Conservation (phyloP, 2,329 filamentous ascomycete genomes). For the Stachybotrys echinatus region DNA sequence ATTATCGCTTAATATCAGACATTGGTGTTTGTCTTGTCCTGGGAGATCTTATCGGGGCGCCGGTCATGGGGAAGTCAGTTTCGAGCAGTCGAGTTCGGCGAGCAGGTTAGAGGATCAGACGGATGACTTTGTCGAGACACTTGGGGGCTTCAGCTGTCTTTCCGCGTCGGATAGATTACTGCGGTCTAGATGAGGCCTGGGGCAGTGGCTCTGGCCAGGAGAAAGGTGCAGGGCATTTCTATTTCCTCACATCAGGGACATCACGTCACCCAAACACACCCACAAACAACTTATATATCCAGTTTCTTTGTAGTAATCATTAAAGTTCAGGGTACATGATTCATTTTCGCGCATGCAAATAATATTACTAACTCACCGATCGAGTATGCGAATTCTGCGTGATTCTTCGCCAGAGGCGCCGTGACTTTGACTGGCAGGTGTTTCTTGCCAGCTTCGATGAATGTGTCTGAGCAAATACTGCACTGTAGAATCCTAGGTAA, state of each 20-base stretch:
- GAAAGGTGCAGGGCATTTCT: not conserved
- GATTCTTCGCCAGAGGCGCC: too few species aligned
- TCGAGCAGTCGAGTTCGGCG: not conserved
- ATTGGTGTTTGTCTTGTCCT: slow-evolving; percentile 5
- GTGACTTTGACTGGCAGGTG: too few species aligned
- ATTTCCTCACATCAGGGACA: not conserved
- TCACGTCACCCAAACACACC: not conserved
- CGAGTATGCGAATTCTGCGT: too few species aligned
- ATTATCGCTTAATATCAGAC: slow-evolving; percentile 25
- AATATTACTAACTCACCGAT: not conserved
- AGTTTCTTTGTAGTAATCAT: not conserved
- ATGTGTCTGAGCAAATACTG: too few species aligned
- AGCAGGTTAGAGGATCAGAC: not conserved
- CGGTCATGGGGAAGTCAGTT: not conserved
- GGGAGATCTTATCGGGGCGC: not conserved
- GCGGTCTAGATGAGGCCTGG: not conserved
- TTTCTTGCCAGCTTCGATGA: too few species aligned
- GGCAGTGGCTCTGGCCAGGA: not conserved
- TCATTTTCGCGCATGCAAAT: not conserved
- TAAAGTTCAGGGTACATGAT: not conserved
- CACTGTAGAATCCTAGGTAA: too few species aligned
- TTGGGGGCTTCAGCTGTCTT: not conserved
- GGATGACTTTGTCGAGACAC: not conserved
- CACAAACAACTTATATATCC: too few species aligned
- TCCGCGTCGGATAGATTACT: not conserved